A percentile compares a stretch with the other conserved stretches of the same genome.
These are phyloP conservation scores for Pseudonectria foliicola DNA, from an alignment of 2,329 filamentous ascomycete genomes.

Conservation along the genomic window DNA sequence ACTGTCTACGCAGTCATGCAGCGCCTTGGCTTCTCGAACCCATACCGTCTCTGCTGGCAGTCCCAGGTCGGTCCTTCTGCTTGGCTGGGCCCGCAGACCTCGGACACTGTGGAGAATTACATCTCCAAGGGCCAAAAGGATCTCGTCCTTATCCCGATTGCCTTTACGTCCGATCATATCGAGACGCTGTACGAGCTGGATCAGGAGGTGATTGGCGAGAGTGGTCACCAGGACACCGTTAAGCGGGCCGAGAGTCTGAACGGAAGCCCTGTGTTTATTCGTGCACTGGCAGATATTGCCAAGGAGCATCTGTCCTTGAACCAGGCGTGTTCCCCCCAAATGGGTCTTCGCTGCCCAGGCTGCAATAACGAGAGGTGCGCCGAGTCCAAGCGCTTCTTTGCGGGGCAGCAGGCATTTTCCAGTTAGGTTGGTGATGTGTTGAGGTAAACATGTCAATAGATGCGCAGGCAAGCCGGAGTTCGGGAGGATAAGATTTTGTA, in stretches of 20 bases:
- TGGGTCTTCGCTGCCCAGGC: constrained; percentile 85
- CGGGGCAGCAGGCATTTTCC: constrained; percentile 32
- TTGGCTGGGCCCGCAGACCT: constrained; percentile 93
- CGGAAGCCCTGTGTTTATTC: constrained; percentile 82
- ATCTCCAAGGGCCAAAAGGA: constrained; percentile 88
- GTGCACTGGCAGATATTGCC: constrained; percentile 81
- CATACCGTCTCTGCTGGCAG: constrained; percentile 94
- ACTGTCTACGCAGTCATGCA: constrained; percentile 98
- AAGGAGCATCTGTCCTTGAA: constrained; percentile 69
- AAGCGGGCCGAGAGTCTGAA: constrained; percentile 92
- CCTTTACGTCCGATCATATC: constrained; percentile 98
- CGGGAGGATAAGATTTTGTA: no score
- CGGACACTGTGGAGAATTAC: constrained; percentile 79
- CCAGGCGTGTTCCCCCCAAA: constrained; percentile 65
- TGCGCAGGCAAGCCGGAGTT: no score
- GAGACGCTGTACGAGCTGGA: constrained; percentile 95
- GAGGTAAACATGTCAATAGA: no score
- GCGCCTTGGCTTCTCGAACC: constrained; percentile 77
- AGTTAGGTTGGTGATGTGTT: no score
- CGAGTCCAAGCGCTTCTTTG: constrained; percentile 66
- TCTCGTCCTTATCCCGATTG: constrained; percentile 85
- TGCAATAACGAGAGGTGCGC: constrained; percentile 85
- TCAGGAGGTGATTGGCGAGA: constrained; percentile 88
- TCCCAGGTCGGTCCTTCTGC: constrained; percentile 93
- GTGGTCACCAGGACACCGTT: constrained; percentile 66